Evolutionary conservation across 352 stramenopile species (phyloP), one percentile per base, ranked within the genome.

Genomic region (Halophytophthora polymorphica): DNA sequence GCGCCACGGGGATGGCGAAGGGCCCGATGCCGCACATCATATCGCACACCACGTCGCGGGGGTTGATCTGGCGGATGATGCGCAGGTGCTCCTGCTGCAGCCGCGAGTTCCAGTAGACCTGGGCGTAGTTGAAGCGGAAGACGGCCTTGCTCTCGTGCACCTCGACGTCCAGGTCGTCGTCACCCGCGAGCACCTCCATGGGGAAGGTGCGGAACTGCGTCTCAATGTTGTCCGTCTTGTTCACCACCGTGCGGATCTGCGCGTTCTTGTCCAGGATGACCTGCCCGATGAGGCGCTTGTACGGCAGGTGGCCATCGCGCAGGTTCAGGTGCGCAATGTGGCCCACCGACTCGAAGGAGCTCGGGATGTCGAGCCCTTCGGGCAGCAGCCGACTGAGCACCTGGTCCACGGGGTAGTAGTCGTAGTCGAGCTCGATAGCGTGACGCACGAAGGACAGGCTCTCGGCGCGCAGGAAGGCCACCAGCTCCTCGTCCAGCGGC

Each of bases 311-410:
- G 53, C 96, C 86, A 46, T 97, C 82, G 31, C 95, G 70, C 41
- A 99, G 69, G 66, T 99, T 99, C 13, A 99, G 54, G 67, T 99
- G 97, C 17, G 96, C 96, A 41, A 99, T 85, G 69, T 98, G 95
- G 14, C 97, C 97, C n/a, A 98, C 88, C 7, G 77, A 82, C 73
- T 99, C 96, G 58, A 98, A 99, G 6, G 91, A 92, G 34, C 92
- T 96, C 29, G 96, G 96, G 43, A 98, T 86, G 48, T 86, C 78
- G 47, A 93, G 75, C 15, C 68, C 67, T 10, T 72, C 54, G 0
- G 93, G 94, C 40, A 98, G 65, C 21, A 98, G 45, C 44, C 77
- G 61, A n/a, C 66, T 66, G 14, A 98, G 73, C 36, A 92, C 79
- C 17, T 92, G 77, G 40, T 92, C 82, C 39, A 90, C 82, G 11